Evolutionary conservation across 441 rosid genomes (phyloP).

Genomic region (Metrosideros polymorpha): DNA sequence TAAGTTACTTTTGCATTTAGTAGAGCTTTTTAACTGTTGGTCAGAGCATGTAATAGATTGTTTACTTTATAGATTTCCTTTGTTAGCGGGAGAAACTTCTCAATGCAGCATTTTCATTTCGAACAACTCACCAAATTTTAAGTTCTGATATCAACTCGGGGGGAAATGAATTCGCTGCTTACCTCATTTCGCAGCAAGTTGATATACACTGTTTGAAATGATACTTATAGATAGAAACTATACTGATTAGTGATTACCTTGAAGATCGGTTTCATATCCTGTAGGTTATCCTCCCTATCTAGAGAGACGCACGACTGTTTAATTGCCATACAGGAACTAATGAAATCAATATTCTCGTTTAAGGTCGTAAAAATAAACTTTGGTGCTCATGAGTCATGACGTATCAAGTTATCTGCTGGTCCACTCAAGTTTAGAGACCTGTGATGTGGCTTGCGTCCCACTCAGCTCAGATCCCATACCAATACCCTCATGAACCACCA

Average conservation of each 20-base stretch:
- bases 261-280: neutral
- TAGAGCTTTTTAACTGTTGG: neutral
- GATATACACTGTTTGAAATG: neutral
- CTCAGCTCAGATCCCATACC: neutral
- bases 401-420: neutral
- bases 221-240: neutral
- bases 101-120: neutral
- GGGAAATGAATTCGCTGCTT: neutral
- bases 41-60: neutral
- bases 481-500: neutral
- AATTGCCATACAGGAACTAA: neutral
- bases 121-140: neutral
- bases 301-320: neutral
- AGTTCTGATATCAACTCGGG: neutral
- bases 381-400: neutral
- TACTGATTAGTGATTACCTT: neutral
- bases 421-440: neutral
- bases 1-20: neutral
- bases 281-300: neutral
- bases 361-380: neutral
- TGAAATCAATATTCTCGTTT: neutral
- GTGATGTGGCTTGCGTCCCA: neutral
- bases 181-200: neutral
- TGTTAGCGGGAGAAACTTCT: neutral
- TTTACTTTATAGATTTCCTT: neutral